Percentiles rank a stretch among this genome's conserved stretches.
Conservation (phyloP, 345 rosid species). For the Angophora floribunda region DNA sequence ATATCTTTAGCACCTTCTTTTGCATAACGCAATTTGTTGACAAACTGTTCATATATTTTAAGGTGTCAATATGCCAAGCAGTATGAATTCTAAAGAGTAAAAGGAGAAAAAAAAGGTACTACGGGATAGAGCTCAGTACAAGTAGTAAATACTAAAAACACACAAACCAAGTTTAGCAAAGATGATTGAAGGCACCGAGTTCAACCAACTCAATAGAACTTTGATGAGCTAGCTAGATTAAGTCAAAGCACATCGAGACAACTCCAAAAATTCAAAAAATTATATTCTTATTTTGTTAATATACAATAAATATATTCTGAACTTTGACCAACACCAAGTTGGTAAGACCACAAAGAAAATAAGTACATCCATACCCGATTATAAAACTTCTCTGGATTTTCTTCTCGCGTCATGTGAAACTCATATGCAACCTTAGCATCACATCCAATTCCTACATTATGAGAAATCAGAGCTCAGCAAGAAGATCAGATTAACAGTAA, state of each 20-base stretch:
- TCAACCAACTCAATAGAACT: background rate
- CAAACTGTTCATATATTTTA: conserved; percentile 35
- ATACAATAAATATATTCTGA: background rate
- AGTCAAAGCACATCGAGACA: background rate
- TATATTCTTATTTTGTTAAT: background rate
- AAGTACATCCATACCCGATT: conserved; percentile 42
- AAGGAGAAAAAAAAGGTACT: background rate
- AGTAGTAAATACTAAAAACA: background rate
- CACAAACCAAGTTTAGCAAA: background rate
- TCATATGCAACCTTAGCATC: conserved; percentile 91
- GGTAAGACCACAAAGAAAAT: background rate
- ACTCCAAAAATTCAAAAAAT: background rate
- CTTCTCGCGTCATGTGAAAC: conserved; percentile 68
- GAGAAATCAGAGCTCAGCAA: background rate
- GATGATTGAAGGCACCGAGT: background rate
- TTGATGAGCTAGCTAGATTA: background rate
- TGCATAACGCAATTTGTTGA: conserved; percentile 78
- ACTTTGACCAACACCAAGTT: background rate
- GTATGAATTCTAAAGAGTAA: background rate
- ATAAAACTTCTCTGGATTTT: conserved; percentile 74
- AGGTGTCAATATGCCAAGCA: background rate
- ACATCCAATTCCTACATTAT: conserved; percentile 64
- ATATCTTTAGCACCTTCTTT: conserved; percentile 86
- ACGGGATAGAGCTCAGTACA: background rate
- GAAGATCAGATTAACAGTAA: background rate